Conservation (phyloP, 306 rosid species). For the Hippophae tibetana region DNA sequence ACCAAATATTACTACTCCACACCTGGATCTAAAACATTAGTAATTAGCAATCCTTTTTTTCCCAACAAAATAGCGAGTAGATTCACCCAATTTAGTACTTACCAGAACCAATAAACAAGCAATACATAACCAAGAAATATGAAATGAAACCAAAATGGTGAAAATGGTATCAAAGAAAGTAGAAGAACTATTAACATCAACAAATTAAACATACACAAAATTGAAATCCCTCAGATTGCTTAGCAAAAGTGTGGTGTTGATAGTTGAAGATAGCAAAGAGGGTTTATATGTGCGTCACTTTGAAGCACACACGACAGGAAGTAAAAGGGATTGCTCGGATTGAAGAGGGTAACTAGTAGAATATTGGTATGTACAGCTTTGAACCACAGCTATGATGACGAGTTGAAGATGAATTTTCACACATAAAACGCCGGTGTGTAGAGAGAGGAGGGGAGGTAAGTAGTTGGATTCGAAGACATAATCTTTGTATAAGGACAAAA, state of each 20-base stretch:
- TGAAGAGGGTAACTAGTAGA: not conserved
- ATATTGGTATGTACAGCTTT: not conserved
- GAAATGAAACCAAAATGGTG: not conserved
- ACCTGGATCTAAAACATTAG: slow-evolving; percentile 6
- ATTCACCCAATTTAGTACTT: not conserved
- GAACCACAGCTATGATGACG: not conserved
- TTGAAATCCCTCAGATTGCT: slow-evolving; percentile 5
- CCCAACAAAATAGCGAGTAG: not conserved
- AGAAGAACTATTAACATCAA: not conserved
- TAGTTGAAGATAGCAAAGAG: no score
- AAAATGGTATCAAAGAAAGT: not conserved
- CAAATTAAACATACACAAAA: not conserved
- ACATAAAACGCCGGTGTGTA: not conserved
- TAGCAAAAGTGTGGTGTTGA: not conserved
- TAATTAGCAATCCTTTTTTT: not conserved
- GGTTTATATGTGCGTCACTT: no score
- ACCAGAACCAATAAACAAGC: not conserved
- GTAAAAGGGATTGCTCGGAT: not conserved
- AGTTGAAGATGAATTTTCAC: not conserved
- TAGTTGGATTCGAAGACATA: slow-evolving; percentile 1
- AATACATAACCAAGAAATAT: not conserved
- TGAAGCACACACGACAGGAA: not conserved
- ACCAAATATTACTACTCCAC: not conserved
- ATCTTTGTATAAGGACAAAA: slow-evolving; percentile 14
- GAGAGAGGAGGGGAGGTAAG: slow-evolving; percentile 1